Conservation (phyloP, 768 basidiomycete genomes). For the Suillus sp. region DNA sequence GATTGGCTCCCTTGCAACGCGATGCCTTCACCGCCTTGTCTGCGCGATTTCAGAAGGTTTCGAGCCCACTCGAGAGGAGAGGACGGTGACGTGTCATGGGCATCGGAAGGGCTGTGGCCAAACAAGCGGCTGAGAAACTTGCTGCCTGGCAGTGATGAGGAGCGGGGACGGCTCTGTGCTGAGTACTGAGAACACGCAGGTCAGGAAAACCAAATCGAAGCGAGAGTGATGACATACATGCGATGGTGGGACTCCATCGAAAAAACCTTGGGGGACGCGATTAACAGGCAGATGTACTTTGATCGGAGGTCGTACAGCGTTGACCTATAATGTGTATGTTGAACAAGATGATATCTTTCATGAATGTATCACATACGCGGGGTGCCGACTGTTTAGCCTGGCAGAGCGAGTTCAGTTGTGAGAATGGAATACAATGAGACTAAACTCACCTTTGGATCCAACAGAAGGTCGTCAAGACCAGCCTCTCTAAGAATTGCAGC, state of each 20-base stretch:
- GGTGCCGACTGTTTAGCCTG: background rate
- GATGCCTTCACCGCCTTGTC: background rate
- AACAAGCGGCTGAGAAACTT: background rate
- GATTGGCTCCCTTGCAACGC: background rate
- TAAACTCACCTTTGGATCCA: background rate
- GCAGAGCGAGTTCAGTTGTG: background rate
- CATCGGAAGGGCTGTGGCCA: background rate
- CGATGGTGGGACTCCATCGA: background rate
- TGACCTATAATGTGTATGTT: background rate
- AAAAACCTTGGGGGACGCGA: background rate
- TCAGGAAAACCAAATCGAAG: background rate
- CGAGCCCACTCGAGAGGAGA: background rate
- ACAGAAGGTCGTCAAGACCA: background rate
- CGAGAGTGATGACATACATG: background rate
- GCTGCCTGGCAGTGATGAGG: background rate
- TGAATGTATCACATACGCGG: background rate
- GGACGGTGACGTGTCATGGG: background rate
- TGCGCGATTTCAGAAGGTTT: background rate
- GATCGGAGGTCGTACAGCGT: background rate
- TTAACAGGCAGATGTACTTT: too few relatives aligned
- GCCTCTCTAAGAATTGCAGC: background rate
- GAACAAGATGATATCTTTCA: too few relatives aligned
- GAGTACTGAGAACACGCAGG: background rate
- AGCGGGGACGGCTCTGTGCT: background rate
- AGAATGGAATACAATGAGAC: background rate